Evolutionary conservation across 75 land plant species (phyloP), one percentile per base, ranked within the genome.

Genomic region (Picea sitchensis): DNA sequence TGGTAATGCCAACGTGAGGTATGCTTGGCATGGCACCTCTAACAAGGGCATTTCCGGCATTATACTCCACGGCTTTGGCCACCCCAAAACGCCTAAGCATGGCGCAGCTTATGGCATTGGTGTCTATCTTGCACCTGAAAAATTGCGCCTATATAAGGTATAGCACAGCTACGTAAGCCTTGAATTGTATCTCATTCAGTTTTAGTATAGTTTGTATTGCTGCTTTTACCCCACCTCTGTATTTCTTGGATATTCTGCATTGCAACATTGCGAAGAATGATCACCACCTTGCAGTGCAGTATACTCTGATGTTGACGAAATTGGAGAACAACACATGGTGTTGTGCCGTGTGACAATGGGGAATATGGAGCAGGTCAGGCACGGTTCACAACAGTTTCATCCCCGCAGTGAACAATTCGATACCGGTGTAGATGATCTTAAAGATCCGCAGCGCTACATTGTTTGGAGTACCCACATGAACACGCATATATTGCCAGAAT

Each of bases 261-360:
- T n/a, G n/a, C n/a, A n/a, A n/a, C n/a, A n/a, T n/a, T n/a, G n/a
- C n/a, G n/a, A n/a, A n/a, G n/a, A n/a, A n/a, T n/a, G n/a, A n/a
- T n/a, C n/a, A n/a, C n/a, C n/a, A n/a, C n/a, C n/a, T n/a, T n/a
- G n/a, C 80, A 90, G 90, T 82, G 65, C 80, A 30, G 11, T 68
- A 60, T 84, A 84, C 78, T 67, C 88, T 59, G 91, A 90, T 90
- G 76, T 80, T 90, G 91, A 90, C 81, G 91, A 90, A 84, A 90
- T 84, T 54, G 90, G 90, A 31, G 85, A 82, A 58, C 91, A 88
- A 62, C 90, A 90, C 76, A 82, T 90, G 79, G 81, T 90, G 32
- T 72, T 90, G 69, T 90, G 91, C 67, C 80, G 81, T n/a, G 87
- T 82, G 47, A 79, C 87, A 57, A 57, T 87, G 81, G 91, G 91